Base-by-base conservation (phyloP, 768 basidiomycete species). In the Gautieria morchelliformis region DNA sequence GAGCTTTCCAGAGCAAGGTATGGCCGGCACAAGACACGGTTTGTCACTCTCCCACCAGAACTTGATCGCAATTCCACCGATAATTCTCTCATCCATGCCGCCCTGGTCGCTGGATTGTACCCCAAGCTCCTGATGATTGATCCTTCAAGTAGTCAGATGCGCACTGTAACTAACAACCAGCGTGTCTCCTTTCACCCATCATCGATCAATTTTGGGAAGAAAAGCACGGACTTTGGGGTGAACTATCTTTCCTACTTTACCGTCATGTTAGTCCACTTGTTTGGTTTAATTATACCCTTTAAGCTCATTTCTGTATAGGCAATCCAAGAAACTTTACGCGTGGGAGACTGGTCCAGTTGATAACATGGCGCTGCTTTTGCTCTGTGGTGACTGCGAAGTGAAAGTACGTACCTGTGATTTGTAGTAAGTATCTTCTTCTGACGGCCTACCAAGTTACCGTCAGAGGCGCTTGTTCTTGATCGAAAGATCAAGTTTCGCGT, bases 261-360 rank as follows among this genome's bases (percentile, higher is more conserved):
- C 1, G 74, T 95, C 39, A 94, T 93, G 90, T 89, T 62, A 60
- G 78, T 68, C 19, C 37, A 19, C 51, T 19, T 5, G 24, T 11
- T 46, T 22, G 48, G 32, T 20, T 47, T 52, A 8, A 6, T 20
- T n/a, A 30, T 20, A 58, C 17, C 44, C n/a, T 53, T 53, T 27
- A 22, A 61, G 46, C 63, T 60, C 57, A 55, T n/a, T 59, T 59
- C 51, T 56, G 33, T 59, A 47, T 53, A 93, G 93, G 91, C 92
- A 93, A 66, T 94, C 93, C 7, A 96, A 92, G 71, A 92, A 83
- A 67, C 70, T 94, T 27, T 95, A 91, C 70, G 89, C 80, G 17
- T 96, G 93, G 93, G 95, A 98, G 69, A 92, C 87, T 0, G 84
- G 90, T 6, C 89, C 93, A 5, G 81, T 89, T 8, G 89, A 96